Base-by-base conservation (phyloP, 345 rosid genomes). In the Pistacia integerrima region DNA sequence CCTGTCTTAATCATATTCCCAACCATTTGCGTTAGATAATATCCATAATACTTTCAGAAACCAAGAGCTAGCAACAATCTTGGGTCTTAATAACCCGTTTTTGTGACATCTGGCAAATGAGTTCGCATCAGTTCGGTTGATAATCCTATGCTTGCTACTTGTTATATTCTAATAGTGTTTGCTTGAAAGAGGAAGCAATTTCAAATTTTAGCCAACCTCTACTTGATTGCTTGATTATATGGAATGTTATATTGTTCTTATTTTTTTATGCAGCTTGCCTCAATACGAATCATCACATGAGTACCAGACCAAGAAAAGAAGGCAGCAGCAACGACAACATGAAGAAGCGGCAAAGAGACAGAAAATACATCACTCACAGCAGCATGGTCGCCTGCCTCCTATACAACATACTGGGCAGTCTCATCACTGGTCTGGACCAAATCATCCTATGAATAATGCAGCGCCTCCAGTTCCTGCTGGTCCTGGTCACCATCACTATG, bases 271-370 rank as follows among this genome's bases (percentile, higher is more conserved):
- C 84, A 94, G 99, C 80, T 83, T 95, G 79, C 98, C 98, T 4
- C 90, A 89, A 77, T 96, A 96, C 72, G 98, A 96, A 80, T 88
- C 98, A 64, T 93, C 99, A 11, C 99, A 96, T 41, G 99, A 96
- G 86, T 92, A 91, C 84, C 98, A 93, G 80, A 92, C 99, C 46
- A 96, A 92, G 94, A 96, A 92, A 79, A 93, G 90, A 86, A 84
- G 97, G 61, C 98, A 93, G 87, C 97, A 92, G 79, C 97, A 91
- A 78, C 76, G 97, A 61, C 97, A 93, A 73, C 90, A 95, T 8
- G 98, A 93, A 75, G 99, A 95, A 85, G 90, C 89, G 30, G 92
- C 99, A 8, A 95, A 91, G 69, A 89, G 94, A 44, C 99, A 96
- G 89, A 96, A 91, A 81, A 82, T 86, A 38, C 97, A 91, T 81